Percentiles rank a stretch among this genome's conserved stretches.
phyloP scores from a whole-genome alignment of 2,329 filamentous ascomycete genomes.

The Thielaviopsis euricoi region DNA sequence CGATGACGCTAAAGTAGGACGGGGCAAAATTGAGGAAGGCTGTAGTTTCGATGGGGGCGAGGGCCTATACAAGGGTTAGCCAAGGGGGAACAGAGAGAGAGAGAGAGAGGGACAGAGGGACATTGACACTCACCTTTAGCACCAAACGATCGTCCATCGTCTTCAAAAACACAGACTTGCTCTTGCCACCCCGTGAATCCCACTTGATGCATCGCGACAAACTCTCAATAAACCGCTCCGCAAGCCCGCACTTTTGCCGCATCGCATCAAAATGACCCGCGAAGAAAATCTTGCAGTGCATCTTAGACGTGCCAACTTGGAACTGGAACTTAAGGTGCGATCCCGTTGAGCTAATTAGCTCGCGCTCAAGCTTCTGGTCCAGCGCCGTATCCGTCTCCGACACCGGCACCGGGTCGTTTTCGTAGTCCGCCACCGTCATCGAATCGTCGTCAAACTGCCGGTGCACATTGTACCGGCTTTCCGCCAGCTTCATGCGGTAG shows the following conservation, averaged over 20 bases:
- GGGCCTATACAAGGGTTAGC: no score
- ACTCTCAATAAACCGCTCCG: slow-evolving; percentile 87
- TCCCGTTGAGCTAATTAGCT: slow-evolving; percentile 66
- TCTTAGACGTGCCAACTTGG: slow-evolving; percentile 78
- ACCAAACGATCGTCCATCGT: slow-evolving; percentile 90
- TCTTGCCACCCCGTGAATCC: slow-evolving; percentile 96
- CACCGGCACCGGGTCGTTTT: slow-evolving; percentile 9
- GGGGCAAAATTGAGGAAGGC: slow-evolving; percentile 92
- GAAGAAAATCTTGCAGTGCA: slow-evolving; percentile 97
- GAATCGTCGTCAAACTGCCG: background rate
- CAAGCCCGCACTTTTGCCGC: slow-evolving; percentile 78
- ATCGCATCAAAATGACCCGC: slow-evolving; percentile 95
- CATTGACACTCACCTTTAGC: slow-evolving; percentile 40
- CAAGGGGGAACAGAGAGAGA: background rate
- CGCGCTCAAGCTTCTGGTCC: slow-evolving; percentile 68
- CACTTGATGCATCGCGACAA: slow-evolving; percentile 91
- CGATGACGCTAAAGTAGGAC: slow-evolving; percentile 95
- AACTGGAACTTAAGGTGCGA: slow-evolving; percentile 96
- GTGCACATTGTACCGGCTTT: slow-evolving; percentile 28
- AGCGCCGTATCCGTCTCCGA: slow-evolving; percentile 20
- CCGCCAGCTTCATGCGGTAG: slow-evolving; percentile 63
- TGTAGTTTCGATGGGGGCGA: slow-evolving; percentile 80
- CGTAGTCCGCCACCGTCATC: slow-evolving; percentile 3
- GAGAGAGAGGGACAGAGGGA: background rate
- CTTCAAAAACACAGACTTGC: slow-evolving; percentile 92